Evolutionary conservation across 2,329 filamentous ascomycete genomes (phyloP), one percentile per base, ranked within the genome.

Genomic region (Metarhizium guizhouense): DNA sequence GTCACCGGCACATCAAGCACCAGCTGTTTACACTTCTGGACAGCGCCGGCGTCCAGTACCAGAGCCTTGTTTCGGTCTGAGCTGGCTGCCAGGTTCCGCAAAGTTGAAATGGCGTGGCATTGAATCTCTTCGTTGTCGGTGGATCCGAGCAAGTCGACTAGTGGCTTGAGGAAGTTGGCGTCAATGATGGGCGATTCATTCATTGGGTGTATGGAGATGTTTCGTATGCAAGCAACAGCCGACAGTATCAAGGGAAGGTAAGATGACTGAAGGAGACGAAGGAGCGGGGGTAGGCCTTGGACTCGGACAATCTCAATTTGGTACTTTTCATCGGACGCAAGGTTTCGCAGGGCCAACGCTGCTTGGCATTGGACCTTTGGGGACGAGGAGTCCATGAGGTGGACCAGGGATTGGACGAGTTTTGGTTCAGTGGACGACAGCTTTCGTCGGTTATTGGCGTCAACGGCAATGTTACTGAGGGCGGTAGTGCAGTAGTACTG

Each of bases 401-500:
- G 90, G 54, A 99, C 94, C 51, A 99, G 77, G 8, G 90, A 96
- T 68, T 96, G 90, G 29, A 99, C 92, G 30, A 99, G 81, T 62
- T 92, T 90, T 25, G 89, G 85, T 70, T 99, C 94, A 8, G 88
- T 92, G 67, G 95, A 87, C 34, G 93, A 90, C 54, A 99, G 81
- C 69, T 93, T 91, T 67, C 92, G 90, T 62, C 94, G 82, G 74
- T 97, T 97, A 66, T 85, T 87, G 49, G 87, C 81, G 68, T 99
- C 94, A 54, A 99, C 94, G 6, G 94, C 94, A 64, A 99, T 99
- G 71, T 99, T 99, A 79, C 93, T 97, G 57, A 99, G 82, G 13
- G 94, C 94, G 4, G 94, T 99, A 18, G 94, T 99, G 76, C 94
- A 99, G 74, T 99, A 99, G 74, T 99, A 99, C 74, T 99, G 94